Base-by-base conservation (phyloP, 225 moss, liverwort and hornwort species). In the Lunularia cruciata region DNA sequence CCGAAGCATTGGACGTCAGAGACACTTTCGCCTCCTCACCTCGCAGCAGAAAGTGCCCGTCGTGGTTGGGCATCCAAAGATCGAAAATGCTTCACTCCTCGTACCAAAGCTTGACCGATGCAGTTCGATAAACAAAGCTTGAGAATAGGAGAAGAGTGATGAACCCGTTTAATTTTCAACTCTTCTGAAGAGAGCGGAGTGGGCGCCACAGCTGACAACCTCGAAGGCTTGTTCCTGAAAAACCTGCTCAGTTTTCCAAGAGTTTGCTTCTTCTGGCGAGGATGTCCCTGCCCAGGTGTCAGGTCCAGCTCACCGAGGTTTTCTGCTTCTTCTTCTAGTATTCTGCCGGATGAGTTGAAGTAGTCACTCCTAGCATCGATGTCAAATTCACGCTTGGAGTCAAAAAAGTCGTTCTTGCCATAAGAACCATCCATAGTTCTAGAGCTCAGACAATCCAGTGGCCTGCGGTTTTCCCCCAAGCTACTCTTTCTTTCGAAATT, bases 51-150 rank as follows among this genome's bases (percentile, higher is more conserved):
- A 42, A 72, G 30, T 6, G 65, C 26, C 20, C 76, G 76, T 9
- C 51, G 38, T 4, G 36, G 16, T 6, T 70, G 73, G 4, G 69
- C 65, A 31, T 81, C 81, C 45, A 73, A 66, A 14, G 76, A 64
- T 36, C 81, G 76, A 30, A 81, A 48, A 18, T 80, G 76, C 48
- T 54, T 76, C 47, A 80, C 80, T 5, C 76, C 76, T 30, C 70
- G 76, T 30, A 73, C 18, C 35, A 77, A 59, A 25, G 71, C 76
- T 60, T 76, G 68, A 6, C 81, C 73, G 61, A 81, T 32, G 46
- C 69, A 25, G 45, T 57, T 70, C n/a, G 81, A 67, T 16, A 77
- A 34, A 42, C 81, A 81, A 73, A 77, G 40, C 53, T 73, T 76
- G 23, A 81, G 53, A 9, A 81, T 40, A 42, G 76, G 69, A 10